A percentile compares a stretch with the other conserved stretches of the same genome.
Evolutionary conservation across 371 early-diverging fungal genomes (phyloP).

Genomic region (Neoconidiobolus thromboides): DNA sequence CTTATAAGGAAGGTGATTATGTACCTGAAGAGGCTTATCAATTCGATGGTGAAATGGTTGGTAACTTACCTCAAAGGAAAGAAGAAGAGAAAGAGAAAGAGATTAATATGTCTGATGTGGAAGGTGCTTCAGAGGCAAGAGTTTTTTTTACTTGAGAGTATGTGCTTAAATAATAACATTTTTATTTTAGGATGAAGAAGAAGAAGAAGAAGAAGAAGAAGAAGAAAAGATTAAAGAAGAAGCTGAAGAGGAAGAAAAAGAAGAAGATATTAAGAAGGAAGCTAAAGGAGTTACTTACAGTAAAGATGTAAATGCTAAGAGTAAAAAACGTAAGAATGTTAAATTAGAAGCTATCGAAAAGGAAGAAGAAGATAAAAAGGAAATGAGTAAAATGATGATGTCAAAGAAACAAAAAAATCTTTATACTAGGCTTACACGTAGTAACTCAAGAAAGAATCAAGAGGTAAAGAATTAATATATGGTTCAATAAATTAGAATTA

Average conservation of each 20-base stretch:
- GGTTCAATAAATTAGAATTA: too few relatives aligned
- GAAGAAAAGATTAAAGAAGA: constrained; percentile 3
- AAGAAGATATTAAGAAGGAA: background rate
- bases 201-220: constrained; percentile 13
- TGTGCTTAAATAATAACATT: background rate
- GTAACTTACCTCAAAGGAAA: constrained; percentile 10
- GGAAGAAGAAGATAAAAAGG: constrained; percentile 69
- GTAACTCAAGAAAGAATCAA: background rate
- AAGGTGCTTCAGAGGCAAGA: constrained; percentile 17
- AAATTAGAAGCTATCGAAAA: constrained; percentile 14
- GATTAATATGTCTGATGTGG: constrained; percentile 17
- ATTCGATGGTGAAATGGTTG: constrained; percentile 19
- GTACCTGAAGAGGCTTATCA: constrained; percentile 34
- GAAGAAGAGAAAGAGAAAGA: constrained; percentile 19
- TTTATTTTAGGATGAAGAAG: background rate
- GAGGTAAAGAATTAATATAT: too few relatives aligned
- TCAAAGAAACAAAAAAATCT: constrained; percentile 72
- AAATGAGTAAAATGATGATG: constrained; percentile 85
- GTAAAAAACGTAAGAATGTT: constrained; percentile 27
- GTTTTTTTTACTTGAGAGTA: background rate
- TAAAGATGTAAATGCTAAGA: constrained; percentile 19
- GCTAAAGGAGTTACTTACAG: too few relatives aligned
- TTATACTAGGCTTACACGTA: constrained; percentile 53
- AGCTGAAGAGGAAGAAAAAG: background rate
- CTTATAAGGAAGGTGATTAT: constrained; percentile 66